phyloP scores from a whole-genome alignment of 176 grass and related monocot genomes.

The Phoenix roebelenii region DNA sequence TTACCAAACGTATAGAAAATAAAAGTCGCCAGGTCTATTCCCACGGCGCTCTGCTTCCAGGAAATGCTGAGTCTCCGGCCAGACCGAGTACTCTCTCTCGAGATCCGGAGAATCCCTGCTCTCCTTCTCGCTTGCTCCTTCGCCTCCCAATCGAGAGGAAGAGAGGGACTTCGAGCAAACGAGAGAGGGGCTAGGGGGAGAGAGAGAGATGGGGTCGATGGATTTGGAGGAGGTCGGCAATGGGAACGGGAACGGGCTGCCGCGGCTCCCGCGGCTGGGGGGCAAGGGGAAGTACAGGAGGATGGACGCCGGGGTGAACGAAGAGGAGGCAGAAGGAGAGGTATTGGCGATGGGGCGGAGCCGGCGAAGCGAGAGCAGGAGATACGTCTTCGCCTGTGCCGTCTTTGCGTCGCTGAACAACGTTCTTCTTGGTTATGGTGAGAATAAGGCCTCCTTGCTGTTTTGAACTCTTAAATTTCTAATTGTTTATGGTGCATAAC shows the following conservation, averaged over 20 bases:
- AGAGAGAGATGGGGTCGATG: background rate
- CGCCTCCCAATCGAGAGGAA: too few species aligned
- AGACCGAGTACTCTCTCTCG: too few species aligned
- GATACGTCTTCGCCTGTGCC: constrained; percentile 60
- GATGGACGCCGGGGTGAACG: constrained; percentile 33
- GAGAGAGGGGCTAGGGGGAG: background rate
- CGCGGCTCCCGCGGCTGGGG: constrained; percentile 3
- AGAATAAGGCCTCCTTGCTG: constrained; percentile 5
- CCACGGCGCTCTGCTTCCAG: too few species aligned
- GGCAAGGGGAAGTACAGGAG: constrained; percentile 26
- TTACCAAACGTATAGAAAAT: too few species aligned
- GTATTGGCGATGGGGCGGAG: background rate
- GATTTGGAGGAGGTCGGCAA: background rate
- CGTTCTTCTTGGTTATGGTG: constrained; percentile 82
- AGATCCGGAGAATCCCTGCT: too few species aligned
- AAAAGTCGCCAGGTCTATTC: too few species aligned
- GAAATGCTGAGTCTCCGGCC: too few species aligned
- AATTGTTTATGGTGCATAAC: background rate
- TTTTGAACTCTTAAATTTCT: background rate
- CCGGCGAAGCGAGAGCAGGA: constrained; percentile 21
- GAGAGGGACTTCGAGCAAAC: too few species aligned
- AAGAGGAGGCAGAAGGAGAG: background rate
- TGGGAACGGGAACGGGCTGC: background rate
- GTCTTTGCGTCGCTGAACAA: constrained; percentile 83
- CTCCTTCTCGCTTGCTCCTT: too few species aligned